Conservation (phyloP, 2,329 filamentous ascomycete species). For the Emmonsiellopsis sp. region DNA sequence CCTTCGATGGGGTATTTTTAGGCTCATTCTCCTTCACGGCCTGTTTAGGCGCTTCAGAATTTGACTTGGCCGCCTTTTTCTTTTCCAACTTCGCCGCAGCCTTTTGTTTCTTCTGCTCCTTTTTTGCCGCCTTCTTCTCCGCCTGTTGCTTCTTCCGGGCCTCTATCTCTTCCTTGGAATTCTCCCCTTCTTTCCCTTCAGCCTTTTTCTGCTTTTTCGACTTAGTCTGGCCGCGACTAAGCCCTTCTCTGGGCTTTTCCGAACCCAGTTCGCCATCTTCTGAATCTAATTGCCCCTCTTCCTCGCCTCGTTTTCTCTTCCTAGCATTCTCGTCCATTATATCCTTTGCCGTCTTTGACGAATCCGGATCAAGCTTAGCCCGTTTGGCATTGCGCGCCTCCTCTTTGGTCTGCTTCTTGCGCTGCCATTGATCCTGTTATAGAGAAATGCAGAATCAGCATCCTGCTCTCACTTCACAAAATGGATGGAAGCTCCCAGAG, state of each 20-base stretch:
- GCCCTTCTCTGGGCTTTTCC: slow-evolving; percentile 52
- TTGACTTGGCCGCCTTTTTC: slow-evolving; percentile 26
- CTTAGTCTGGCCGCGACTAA: slow-evolving; percentile 41
- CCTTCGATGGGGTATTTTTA: slow-evolving; percentile 24
- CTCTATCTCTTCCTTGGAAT: slow-evolving; percentile 11
- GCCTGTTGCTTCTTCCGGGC: slow-evolving; percentile 16
- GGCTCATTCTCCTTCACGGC: slow-evolving; percentile 34
- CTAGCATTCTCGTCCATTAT: slow-evolving; percentile 75
- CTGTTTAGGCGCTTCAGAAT: slow-evolving; percentile 31
- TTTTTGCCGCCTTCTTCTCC: slow-evolving; percentile 38
- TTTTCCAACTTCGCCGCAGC: slow-evolving; percentile 32
- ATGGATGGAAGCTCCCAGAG: not conserved
- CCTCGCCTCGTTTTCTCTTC: slow-evolving; percentile 69
- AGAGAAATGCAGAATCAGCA: slow-evolving; percentile 8
- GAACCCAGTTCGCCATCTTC: slow-evolving; percentile 37
- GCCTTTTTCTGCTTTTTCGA: slow-evolving; percentile 49
- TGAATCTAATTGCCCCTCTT: slow-evolving; percentile 34
- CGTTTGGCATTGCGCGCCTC: slow-evolving; percentile 73
- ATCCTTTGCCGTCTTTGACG: slow-evolving; percentile 84
- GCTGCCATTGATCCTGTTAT: slow-evolving; percentile 78
- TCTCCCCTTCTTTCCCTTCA: slow-evolving; percentile 16
- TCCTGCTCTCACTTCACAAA: not conserved
- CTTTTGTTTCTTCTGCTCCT: slow-evolving; percentile 45
- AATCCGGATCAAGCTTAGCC: slow-evolving; percentile 85
- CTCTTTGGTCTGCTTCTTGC: slow-evolving; percentile 92